A percentile compares a stretch with the other conserved stretches of the same genome.
Conservation (phyloP, 73 alveolate genomes). For the Tetrahymena borealis region DNA sequence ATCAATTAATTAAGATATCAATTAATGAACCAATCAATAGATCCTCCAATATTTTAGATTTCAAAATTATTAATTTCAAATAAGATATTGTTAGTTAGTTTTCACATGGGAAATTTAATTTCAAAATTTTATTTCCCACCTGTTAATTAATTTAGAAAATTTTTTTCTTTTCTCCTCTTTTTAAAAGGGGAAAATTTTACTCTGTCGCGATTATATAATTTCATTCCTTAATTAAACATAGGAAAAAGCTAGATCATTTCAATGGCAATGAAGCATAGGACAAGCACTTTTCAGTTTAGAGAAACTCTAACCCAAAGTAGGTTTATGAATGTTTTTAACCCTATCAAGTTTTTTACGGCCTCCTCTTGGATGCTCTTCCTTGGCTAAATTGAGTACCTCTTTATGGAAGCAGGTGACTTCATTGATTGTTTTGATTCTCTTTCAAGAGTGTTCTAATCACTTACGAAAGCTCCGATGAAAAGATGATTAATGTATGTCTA, state of each 20-base stretch:
- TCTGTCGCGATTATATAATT: background rate
- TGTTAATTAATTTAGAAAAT: background rate
- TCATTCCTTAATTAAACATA: background rate
- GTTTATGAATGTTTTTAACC: background rate
- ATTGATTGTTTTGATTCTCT: background rate
- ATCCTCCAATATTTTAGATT: too few relatives aligned
- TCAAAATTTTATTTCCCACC: background rate
- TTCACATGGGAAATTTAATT: background rate
- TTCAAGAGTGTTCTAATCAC: background rate
- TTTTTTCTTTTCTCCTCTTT: background rate
- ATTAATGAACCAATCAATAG: too few relatives aligned
- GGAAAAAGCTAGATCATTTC: background rate
- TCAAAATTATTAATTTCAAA: background rate
- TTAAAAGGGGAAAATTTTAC: background rate
- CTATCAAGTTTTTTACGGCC: background rate
- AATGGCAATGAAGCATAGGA: constrained; percentile 2
- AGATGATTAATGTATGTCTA: background rate
- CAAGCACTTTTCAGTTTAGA: background rate
- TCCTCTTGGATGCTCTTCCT: background rate
- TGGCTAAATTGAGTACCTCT: background rate
- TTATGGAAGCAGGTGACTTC: background rate
- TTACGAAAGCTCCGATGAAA: background rate
- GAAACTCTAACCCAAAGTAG: background rate
- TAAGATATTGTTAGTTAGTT: background rate
- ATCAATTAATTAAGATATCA: too few relatives aligned